Percentiles rank a stretch among this genome's conserved stretches.
Evolutionary conservation across 441 rosid species (phyloP).

Genomic region (Gossypium trilobum): DNA sequence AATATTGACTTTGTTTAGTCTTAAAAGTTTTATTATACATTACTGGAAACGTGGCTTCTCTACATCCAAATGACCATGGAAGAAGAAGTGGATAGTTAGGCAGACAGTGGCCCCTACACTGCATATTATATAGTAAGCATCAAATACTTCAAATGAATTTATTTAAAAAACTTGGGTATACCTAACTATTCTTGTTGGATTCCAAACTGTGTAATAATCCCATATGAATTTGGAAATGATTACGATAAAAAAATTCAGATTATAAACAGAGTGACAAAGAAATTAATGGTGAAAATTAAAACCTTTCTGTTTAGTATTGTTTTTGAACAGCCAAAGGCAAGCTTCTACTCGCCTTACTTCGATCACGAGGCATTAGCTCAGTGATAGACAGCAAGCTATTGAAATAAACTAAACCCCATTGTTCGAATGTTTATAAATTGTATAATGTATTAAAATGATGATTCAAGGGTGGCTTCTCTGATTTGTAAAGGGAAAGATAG

Average conservation of each 20-base stretch:
- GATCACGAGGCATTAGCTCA: not conserved
- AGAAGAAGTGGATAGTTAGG: conserved; percentile 14
- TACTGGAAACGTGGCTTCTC: conserved; percentile 21
- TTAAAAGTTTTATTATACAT: not conserved
- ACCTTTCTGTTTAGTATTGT: not conserved
- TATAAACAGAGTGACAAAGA: not conserved
- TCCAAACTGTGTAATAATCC: not conserved
- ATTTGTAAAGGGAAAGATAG: not conserved
- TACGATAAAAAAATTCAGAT: not conserved
- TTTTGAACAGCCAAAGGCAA: not conserved
- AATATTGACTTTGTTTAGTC: not conserved
- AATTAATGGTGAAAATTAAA: not conserved
- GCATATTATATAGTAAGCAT: not conserved
- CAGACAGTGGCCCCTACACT: not conserved
- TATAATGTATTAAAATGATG: not conserved
- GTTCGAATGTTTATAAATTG: not conserved
- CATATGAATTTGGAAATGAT: not conserved
- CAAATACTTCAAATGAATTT: not conserved
- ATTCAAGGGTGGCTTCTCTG: not conserved
- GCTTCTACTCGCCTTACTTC: not conserved
- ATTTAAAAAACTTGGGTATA: not conserved
- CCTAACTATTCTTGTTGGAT: conserved; percentile 15
- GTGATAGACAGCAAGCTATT: not conserved
- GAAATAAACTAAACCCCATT: not conserved
- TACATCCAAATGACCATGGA: conserved; percentile 15